Evolutionary conservation across 148 eudicot species (phyloP), one percentile per base, ranked within the genome.

Genomic region (Rhododendron griersonianum): DNA sequence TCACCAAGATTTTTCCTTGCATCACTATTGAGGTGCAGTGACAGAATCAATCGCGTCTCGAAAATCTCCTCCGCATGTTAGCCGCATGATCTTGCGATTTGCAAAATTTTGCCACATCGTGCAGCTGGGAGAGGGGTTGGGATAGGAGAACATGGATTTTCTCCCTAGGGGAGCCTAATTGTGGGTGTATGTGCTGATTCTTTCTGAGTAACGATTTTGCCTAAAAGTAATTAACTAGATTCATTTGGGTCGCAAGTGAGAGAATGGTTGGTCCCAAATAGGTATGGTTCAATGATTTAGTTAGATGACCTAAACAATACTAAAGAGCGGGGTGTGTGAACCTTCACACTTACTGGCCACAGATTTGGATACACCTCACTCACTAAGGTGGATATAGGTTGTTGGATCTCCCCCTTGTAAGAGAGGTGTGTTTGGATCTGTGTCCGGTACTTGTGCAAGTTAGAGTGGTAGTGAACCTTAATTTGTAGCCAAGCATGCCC

Each of bases 1-100:
- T 50, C 39, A 19, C 44, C 50, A 51, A 86, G 74, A 35, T 75
- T 86, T 21, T 44, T 81, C 48, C 76, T 86, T 33, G 74, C 63
- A 35, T 74, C 45, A 55, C 55, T 74, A 74, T 18, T 19, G 18
- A 39, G 78, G 48, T 86, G 74, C 77, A 76, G 47, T 16, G 47
- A 37, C 1, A 6, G 25, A 39, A 75, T 37, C 79, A 7, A 39
- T 25, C 11, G 75, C 7, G 6, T 69, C 35, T 4, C 39, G 0
- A 28, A 69, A 69, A 69, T 30, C 75, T 13, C 35, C 35, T 69
- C 75, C 75, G 2, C 35, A 0, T 28, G 15, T 71, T 2, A 65
- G 73, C 69, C 1, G 39, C 76, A 30, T 71, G 39, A 71, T 71
- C 48, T 75, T 6, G 79, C 16, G 1, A 39, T 75, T 39, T 9